Evolutionary conservation across 257 asterid species (phyloP).

Genomic region (Solanum rostratum): DNA sequence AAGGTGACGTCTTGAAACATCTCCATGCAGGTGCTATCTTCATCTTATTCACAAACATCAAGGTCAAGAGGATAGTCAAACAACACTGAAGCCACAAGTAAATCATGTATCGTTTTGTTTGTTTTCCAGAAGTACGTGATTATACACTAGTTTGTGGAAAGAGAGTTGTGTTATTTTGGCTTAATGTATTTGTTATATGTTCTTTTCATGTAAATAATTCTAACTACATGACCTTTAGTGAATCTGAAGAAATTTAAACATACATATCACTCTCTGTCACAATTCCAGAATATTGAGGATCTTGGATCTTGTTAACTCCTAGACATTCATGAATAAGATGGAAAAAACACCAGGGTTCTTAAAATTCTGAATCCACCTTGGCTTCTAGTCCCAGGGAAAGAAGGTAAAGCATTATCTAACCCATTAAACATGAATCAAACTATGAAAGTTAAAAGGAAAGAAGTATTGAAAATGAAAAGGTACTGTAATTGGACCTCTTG

Average conservation of each 20-base stretch:
- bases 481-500: too few relatives aligned
- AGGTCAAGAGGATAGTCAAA: conserved; percentile 33
- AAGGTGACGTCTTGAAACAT: background rate
- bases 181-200: background rate
- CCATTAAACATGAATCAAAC: too few relatives aligned
- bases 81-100: background rate
- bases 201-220: background rate
- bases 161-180: background rate
- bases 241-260: background rate
- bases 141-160: background rate
- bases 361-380: too few relatives aligned
- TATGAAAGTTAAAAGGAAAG: too few relatives aligned
- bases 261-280: background rate
- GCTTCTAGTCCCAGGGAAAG: too few relatives aligned
- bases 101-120: background rate
- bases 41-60: conserved; percentile 68
- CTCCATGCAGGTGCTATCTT: conserved; percentile 59
- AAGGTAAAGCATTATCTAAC: too few relatives aligned
- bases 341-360: background rate
- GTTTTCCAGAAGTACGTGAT: background rate
- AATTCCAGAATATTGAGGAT: background rate
- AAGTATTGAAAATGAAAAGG: too few relatives aligned
- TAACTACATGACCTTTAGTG: background rate
- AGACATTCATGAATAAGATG: background rate
- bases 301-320: background rate